Base-by-base conservation (phyloP, 495 filamentous ascomycete species). In the Hypoxylon fragiforme region DNA sequence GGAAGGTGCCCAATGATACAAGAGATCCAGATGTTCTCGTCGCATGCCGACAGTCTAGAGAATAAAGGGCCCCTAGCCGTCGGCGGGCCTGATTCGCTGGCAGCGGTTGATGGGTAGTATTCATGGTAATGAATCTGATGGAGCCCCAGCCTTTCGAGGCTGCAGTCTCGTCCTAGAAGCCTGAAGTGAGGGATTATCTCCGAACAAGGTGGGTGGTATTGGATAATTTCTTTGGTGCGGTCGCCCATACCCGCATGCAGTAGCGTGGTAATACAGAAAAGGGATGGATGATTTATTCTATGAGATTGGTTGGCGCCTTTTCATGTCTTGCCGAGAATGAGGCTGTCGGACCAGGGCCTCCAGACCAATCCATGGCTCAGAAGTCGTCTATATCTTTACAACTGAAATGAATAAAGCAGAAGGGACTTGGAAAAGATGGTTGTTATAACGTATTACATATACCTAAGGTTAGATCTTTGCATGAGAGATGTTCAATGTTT, bases 261-360 rank as follows among this genome's bases (percentile, higher is more conserved):
- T 61, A 68, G 65, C 65, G 62, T 68, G 57, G 65, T 64, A 68
- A 68, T 64, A 62, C 58, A 38, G 58, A 16, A 62, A 57, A 62
- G 58, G 58, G 58, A 62, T 56, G 48, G 36, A 52, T 14, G 47
- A 36, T 45, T 50, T 32, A 51, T 57, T 57, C 43, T 52, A 62
- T 46, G 18, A 53, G 52, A 62, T 62, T 62, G 52, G 58, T 19
- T 32, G 58, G 52, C 52, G 58, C 22, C 58, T 56, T 44, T 24
- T 60, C 62, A 51, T 59, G 63, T 65, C 59, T 64, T 61, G 62
- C 62, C 55, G 59, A 54, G 56, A 65, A 65, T 68, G 65, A 68
- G 65, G 65, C 65, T 68, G 65, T 63, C 59, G 22, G 30, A 46
- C 59, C 65, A 60, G 55, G 65, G 57, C 50, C 44, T 52, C 39